Evolutionary conservation across 495 filamentous ascomycete species (phyloP), one percentile per base, ranked within the genome.

Genomic region (Podospora pseudopauciseta): DNA sequence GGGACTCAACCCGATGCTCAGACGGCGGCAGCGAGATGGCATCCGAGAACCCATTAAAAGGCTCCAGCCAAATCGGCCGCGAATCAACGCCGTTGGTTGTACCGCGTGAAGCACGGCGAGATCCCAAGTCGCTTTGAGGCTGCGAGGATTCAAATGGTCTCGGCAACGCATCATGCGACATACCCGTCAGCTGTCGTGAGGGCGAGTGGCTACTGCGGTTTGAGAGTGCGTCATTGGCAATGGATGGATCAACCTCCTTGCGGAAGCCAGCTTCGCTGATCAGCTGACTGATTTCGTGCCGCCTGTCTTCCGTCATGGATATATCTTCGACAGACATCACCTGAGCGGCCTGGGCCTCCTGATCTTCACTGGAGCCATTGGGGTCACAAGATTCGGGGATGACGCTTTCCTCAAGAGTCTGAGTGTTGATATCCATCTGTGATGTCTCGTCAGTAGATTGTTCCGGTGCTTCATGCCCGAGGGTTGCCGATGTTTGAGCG

Each of bases 11-110:
- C 2, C 26, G 65, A 28, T 56, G 15, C 60, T 66, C 39, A 55
- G 59, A 57, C 23, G 34, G 11, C 11, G 67, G 23, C 15, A 66
- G 66, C 20, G 67, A 65, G 6, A 66, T 26, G 30, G 65, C 58
- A 57, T 78, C 76, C 15, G 74, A 74, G 32, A 74, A 72, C 4
- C 68, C 72, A n/a, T 72, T 68, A 60, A 77, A 76, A 3, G 71
- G 72, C 58, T 71, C 72, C 5, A 77, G 73, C 2, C 66, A 16
- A 27, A 77, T 68, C 2, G 68, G 72, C 61, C 75, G 74, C 15
- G 75, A 75, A 19, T 75, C 74, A 44, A 68, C 39, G 28, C 67
- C 64, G 20, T 68, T 64, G 2, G 68, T 62, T 28, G 64, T 65
- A 3, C 2, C 15, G 16, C 71, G 65, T 0, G 70, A 64, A 39